These are phyloP conservation scores for Quercus cerris DNA, from an alignment of 306 rosid genomes.

Conservation along the genomic window DNA sequence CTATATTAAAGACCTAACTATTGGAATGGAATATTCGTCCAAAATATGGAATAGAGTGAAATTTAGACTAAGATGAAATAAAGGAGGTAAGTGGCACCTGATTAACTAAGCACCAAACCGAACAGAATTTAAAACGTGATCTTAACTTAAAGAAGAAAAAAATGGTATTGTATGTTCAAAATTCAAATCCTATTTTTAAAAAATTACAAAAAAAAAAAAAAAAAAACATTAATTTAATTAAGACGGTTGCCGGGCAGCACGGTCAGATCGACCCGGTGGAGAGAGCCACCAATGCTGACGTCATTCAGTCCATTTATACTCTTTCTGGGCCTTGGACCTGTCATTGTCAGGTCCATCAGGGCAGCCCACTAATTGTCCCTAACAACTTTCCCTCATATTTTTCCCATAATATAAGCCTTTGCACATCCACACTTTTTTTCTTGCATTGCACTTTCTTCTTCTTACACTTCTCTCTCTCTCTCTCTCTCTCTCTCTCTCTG, in stretches of 20 bases:
- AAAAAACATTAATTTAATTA: not conserved
- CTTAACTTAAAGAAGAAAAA: no score
- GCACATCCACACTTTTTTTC: slow-evolving; percentile 21
- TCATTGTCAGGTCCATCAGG: slow-evolving; percentile 48
- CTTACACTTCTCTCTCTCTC: not conserved
- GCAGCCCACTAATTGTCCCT: slow-evolving; percentile 55
- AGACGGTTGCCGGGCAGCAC: slow-evolving; percentile 9
- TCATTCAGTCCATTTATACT: slow-evolving; percentile 32
- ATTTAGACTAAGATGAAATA: no score
- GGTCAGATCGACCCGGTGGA: slow-evolving; percentile 5
- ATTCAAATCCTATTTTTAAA: no score
- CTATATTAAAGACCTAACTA: no score
- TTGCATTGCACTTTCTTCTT: slow-evolving; percentile 11
- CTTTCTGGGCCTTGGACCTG: slow-evolving; percentile 61
- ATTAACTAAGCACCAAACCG: no score
- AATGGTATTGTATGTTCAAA: no score
- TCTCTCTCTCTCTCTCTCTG: slow-evolving; percentile 26
- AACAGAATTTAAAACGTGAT: no score
- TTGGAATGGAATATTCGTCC: no score
- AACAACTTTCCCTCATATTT: slow-evolving; percentile 4
- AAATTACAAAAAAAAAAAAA: no score
- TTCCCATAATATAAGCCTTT: slow-evolving; percentile 33
- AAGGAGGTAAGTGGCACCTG: no score
- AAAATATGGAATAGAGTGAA: no score
- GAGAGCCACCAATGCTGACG: slow-evolving; percentile 17